Evolutionary conservation across 2,329 filamentous ascomycete genomes (phyloP).

Genomic region (Rutstroemia sp.): DNA sequence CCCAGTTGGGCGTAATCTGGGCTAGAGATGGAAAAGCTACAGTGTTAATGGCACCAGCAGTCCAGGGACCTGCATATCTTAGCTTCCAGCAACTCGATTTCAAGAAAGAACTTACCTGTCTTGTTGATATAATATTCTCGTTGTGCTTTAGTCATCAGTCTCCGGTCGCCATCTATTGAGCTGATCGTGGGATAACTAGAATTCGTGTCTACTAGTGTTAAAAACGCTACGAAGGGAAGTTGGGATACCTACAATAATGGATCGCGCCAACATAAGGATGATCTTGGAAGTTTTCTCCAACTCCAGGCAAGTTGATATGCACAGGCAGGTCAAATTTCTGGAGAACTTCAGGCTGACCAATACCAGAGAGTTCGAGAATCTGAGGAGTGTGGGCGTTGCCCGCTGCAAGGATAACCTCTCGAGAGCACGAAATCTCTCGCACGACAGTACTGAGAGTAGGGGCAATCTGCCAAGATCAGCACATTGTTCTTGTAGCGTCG

Average conservation of each 20-base stretch:
- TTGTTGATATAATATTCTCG: constrained; percentile 23
- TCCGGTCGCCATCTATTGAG: constrained; percentile 15
- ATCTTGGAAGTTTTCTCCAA: constrained; percentile 45
- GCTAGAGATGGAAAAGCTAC: constrained; percentile 23
- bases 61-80: constrained; percentile 9
- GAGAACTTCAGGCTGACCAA: constrained; percentile 39
- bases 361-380: constrained; percentile 44
- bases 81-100: not conserved
- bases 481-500: not conserved
- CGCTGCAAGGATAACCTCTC: constrained; percentile 46
- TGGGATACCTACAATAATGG: constrained; percentile 19
- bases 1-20: constrained; percentile 17
- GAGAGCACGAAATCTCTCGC: constrained; percentile 31
- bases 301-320: constrained; percentile 39
- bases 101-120: constrained; percentile 13
- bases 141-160: constrained; percentile 13
- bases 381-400: constrained; percentile 45
- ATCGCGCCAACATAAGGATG: constrained; percentile 31
- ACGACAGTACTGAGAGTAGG: constrained; percentile 16
- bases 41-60: constrained; percentile 23
- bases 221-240: not conserved
- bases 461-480: constrained; percentile 15
- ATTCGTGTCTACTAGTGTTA: constrained; percentile 18
- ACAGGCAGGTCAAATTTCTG: constrained; percentile 35
- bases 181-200: constrained; percentile 16